Conservation (phyloP, 441 rosid genomes). For the Erodium chrysanthum region DNA sequence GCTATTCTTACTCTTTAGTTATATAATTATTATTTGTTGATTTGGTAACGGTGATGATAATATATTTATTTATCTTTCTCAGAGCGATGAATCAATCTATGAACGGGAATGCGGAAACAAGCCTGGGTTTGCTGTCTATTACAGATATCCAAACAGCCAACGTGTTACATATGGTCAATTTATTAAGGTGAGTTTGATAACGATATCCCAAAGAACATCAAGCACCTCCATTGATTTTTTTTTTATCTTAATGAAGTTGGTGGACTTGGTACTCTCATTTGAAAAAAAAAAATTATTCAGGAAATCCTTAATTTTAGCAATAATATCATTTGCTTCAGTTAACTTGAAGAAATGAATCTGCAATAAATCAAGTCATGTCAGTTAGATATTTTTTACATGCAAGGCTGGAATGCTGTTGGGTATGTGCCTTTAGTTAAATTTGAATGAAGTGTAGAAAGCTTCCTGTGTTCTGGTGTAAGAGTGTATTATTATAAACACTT, state of each 20-base stretch:
- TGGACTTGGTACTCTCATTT: not conserved
- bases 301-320: not conserved
- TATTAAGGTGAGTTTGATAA: conserved; percentile 63
- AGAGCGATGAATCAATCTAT: conserved; percentile 92
- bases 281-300: not conserved
- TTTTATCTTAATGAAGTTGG: not conserved
- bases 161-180: conserved; percentile 98
- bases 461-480: not conserved
- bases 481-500: not conserved
- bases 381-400: not conserved
- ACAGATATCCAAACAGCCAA: conserved; percentile 93
- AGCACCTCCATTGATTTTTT: not conserved
- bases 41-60: not conserved
- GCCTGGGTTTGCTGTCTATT: conserved; percentile 99
- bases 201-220: not conserved
- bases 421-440: not conserved
- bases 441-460: not conserved
- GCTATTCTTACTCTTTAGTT: not conserved
- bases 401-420: not conserved
- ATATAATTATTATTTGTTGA: not conserved
- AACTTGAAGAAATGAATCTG: not conserved
- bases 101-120: conserved; percentile 96
- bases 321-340: not conserved
- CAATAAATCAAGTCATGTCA: not conserved
- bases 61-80: conserved; percentile 22